phyloP scores from a whole-genome alignment of 148 eudicot genomes.

The Mesembryanthemum crystallinum region DNA sequence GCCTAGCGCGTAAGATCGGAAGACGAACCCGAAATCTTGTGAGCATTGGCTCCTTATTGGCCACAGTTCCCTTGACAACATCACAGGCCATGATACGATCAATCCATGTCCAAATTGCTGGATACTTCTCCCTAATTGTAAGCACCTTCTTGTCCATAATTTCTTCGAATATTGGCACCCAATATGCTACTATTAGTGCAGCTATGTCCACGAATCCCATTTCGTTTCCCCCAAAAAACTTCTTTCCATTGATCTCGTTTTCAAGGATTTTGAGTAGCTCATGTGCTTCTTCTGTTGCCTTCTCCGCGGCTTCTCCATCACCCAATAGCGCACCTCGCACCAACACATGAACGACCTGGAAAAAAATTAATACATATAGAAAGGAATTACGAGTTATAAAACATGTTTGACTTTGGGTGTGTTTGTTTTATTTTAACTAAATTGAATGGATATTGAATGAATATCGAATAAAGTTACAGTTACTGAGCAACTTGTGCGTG shows the following conservation, averaged over 20 bases:
- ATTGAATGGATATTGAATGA: too few relatives aligned
- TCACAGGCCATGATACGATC: neutral
- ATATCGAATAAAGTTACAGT: too few relatives aligned
- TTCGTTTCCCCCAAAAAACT: conserved; percentile 21
- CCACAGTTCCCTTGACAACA: neutral
- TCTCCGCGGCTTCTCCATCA: conserved; percentile 2
- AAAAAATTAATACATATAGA: too few relatives aligned
- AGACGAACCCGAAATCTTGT: neutral
- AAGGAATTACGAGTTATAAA: too few relatives aligned
- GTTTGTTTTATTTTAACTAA: too few relatives aligned
- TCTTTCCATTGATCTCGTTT: conserved; percentile 21
- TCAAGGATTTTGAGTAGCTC: conserved; percentile 16
- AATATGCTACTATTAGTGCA: neutral
- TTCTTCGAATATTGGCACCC: conserved; percentile 13
- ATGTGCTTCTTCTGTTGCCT: conserved; percentile 17
- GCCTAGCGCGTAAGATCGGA: neutral
- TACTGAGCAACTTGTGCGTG: too few relatives aligned
- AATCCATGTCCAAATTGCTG: conserved; percentile 11
- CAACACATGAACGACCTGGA: too few relatives aligned
- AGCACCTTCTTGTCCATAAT: neutral
- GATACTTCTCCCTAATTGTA: conserved; percentile 4
- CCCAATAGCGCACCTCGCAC: too few relatives aligned
- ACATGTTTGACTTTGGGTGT: too few relatives aligned
- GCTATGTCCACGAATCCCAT: conserved; percentile 26
- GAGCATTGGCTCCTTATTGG: neutral